Evolutionary conservation across 208 protist species (phyloP).

Genomic region (Trichomonas tenax): DNA sequence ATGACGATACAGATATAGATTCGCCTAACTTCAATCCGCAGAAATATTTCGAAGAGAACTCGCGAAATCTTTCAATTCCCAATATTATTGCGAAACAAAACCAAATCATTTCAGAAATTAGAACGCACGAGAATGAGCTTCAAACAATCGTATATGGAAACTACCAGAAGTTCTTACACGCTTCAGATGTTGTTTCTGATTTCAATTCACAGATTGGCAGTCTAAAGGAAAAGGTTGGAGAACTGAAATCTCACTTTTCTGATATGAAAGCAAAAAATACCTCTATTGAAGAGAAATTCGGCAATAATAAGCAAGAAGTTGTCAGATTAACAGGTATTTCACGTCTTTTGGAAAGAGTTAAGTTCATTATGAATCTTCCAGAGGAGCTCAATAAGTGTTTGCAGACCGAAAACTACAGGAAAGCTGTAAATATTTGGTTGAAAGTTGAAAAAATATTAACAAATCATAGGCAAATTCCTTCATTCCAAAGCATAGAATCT

Average conservation of each 20-base stretch:
- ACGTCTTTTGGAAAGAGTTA: neutral
- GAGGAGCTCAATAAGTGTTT: neutral
- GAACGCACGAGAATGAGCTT: neutral
- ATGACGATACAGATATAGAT: neutral
- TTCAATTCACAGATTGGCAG: neutral
- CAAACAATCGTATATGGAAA: neutral
- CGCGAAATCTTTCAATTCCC: neutral
- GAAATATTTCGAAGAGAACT: neutral
- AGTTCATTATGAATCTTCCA: neutral
- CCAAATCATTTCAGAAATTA: neutral
- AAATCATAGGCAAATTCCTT: neutral
- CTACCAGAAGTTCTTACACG: neutral
- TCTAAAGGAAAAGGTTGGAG: neutral
- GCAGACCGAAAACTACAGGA: neutral
- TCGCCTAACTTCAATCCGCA: neutral
- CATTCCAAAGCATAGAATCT: neutral
- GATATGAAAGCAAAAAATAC: neutral
- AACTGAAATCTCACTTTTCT: neutral
- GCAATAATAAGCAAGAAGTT: neutral
- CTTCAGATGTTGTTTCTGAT: neutral
- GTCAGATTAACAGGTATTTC: neutral
- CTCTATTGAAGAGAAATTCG: neutral
- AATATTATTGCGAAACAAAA: neutral
- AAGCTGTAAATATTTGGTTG: neutral
- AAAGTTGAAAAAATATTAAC: neutral